Conservation (phyloP, 331 rosid genomes). For the Ulmus americana region DNA sequence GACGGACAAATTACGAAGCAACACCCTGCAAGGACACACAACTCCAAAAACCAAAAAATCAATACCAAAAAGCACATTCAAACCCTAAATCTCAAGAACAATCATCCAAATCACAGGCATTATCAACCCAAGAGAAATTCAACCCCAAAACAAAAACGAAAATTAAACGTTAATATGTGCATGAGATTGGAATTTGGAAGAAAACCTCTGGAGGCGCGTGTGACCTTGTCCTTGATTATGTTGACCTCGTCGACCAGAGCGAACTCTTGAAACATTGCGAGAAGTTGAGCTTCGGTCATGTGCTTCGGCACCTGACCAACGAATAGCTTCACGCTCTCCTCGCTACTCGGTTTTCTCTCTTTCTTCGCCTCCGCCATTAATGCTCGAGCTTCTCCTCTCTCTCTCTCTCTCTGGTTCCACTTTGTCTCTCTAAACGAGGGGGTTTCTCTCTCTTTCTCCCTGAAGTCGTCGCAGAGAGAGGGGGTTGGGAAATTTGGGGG, state of each 20-base stretch:
- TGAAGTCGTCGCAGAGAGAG: constrained; percentile 32
- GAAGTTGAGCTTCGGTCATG: constrained; percentile 80
- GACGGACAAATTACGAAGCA: constrained; percentile 92
- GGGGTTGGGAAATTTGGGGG: constrained; percentile 18
- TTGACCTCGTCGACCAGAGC: constrained; percentile 92
- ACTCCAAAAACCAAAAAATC: neutral
- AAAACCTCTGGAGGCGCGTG: constrained; percentile 86
- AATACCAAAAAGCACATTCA: neutral
- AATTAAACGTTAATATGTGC: constrained; percentile 1
- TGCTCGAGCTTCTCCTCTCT: constrained; percentile 24
- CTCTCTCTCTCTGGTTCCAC: neutral
- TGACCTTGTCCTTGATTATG: constrained; percentile 90
- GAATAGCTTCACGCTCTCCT: constrained; percentile 91
- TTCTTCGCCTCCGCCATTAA: constrained; percentile 85
- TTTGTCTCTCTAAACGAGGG: constrained; percentile 3
- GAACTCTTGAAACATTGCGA: constrained; percentile 82
- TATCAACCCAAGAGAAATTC: constrained; percentile 3
- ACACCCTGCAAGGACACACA: constrained; percentile 51
- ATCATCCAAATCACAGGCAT: constrained; percentile 21
- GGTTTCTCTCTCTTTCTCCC: neutral
- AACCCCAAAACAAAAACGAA: constrained; percentile 2
- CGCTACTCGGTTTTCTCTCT: constrained; percentile 60
- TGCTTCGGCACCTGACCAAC: constrained; percentile 98
- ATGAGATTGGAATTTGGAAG: neutral
- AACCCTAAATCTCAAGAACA: constrained; percentile 16